Conservation (phyloP, 2,329 filamentous ascomycete species). For the Aquanectria penicillioides region DNA sequence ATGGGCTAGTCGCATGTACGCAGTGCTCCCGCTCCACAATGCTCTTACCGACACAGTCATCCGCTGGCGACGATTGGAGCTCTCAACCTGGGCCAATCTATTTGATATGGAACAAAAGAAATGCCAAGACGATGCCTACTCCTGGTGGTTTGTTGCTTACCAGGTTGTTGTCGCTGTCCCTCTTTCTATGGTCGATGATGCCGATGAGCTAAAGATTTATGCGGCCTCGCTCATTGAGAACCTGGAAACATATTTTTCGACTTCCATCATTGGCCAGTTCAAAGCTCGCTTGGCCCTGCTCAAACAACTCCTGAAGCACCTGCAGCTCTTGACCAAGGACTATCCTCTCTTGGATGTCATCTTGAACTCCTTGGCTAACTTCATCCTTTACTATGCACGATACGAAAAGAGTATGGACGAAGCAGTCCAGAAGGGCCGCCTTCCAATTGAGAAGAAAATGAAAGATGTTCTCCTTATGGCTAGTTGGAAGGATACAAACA, state of each 20-base stretch:
- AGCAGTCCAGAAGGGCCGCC: slow-evolving; percentile 72
- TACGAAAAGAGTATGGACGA: slow-evolving; percentile 75
- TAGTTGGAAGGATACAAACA: slow-evolving; percentile 98
- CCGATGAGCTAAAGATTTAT: slow-evolving; percentile 70
- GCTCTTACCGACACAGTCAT: slow-evolving; percentile 83
- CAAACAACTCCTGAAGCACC: slow-evolving; percentile 70
- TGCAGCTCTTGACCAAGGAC: slow-evolving; percentile 69
- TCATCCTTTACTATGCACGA: slow-evolving; percentile 78
- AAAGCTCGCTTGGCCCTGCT: slow-evolving; percentile 77
- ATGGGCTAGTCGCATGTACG: slow-evolving; percentile 85
- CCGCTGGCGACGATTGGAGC: slow-evolving; percentile 88
- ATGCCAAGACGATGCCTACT: slow-evolving; percentile 79
- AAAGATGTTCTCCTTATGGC: slow-evolving; percentile 92
- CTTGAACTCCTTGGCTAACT: slow-evolving; percentile 75
- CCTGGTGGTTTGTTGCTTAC: slow-evolving; percentile 98
- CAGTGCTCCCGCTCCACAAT: slow-evolving; percentile 76
- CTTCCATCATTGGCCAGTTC: slow-evolving; percentile 85
- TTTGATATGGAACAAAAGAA: slow-evolving; percentile 85
- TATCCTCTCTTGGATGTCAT: slow-evolving; percentile 68
- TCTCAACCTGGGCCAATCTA: slow-evolving; percentile 90
- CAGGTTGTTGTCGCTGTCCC: slow-evolving; percentile 86
- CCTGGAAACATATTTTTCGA: slow-evolving; percentile 81
- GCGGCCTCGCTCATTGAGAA: slow-evolving; percentile 76
- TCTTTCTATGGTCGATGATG: slow-evolving; percentile 69
- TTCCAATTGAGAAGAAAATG: slow-evolving; percentile 87